Evolutionary conservation across 139 green algal species (phyloP), one percentile per base, ranked within the genome.

Genomic region (Spirogloea muscicola): DNA sequence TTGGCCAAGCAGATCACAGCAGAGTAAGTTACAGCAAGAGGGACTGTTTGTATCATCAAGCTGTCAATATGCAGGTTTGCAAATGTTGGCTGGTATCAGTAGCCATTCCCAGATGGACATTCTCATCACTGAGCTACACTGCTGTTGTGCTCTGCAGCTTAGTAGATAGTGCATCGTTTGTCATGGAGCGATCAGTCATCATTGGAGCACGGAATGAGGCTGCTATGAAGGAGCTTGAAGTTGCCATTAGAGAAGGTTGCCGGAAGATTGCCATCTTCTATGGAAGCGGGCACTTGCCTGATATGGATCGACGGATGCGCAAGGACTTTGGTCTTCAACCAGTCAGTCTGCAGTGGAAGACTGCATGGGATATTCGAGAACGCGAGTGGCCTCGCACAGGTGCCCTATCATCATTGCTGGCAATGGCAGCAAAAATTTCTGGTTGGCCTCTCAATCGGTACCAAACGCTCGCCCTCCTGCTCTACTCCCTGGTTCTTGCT

Each of bases 231-330:
- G 41, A 72, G 43, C 33, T 82, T 7, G 42, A 67, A 7, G 34
- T 37, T 27, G 74, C 74, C 0, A 13, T 81, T 1, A 7, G 37
- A 3, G n/a, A 9, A 48, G 74, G 74, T 36, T 80, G 72, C 33
- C n/a, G 71, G 9, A 33, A 72, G 21, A 75, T 82, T 3, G 74
- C 74, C 21, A 84, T 82, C 34, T 81, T 82, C 52, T 82, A 82
- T 48, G 74, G 74, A 37, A 81, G 69, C 38, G 74, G 52, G 2
- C 74, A 82, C 72, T 39, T 80, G 42, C 74, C 74, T 0, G 74
- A 82, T 38, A 39, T 82, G 16, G 33, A 82, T 34, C 49, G 36
- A 3, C 49, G 74, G 3, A 43, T 82, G 21, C 16, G 18, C 18
- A 3, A 41, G 1, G 69, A 82, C 21, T 84, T 82, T 2, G 25